A percentile compares a stretch with the other conserved stretches of the same genome.
phyloP scores from a whole-genome alignment of 1,284 basidiomycete species.

The Inonotus obliquus region DNA sequence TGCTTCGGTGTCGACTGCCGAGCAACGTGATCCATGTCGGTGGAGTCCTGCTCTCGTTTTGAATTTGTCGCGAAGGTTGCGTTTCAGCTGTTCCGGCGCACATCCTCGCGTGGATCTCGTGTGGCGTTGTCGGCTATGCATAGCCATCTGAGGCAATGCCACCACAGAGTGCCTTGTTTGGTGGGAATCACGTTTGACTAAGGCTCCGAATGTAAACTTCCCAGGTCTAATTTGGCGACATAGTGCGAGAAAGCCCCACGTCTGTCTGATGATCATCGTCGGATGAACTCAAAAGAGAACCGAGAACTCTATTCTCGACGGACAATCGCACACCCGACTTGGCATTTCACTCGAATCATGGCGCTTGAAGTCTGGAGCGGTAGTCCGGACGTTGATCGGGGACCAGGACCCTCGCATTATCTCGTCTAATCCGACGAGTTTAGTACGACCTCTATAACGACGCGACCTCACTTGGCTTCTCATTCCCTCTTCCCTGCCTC shows the following conservation, averaged over 20 bases:
- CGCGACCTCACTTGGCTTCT: background rate
- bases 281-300: background rate
- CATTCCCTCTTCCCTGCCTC: background rate
- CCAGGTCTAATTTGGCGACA: background rate
- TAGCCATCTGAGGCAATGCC: background rate
- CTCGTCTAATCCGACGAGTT: background rate
- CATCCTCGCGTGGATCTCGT: background rate
- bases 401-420: background rate
- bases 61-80: background rate
- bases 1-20: background rate
- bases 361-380: background rate
- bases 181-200: background rate
- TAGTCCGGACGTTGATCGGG: background rate
- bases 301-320: background rate
- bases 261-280: background rate
- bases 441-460: background rate
- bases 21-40: background rate
- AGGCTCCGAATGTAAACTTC: background rate
- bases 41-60: background rate
- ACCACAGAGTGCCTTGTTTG: background rate
- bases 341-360: background rate
- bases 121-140: background rate
- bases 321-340: background rate
- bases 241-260: background rate
- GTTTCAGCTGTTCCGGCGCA: background rate